Percentiles rank a stretch among this genome's conserved stretches.
These are phyloP conservation scores for Cryphonectria parasitica DNA, from an alignment of 2,329 filamentous ascomycete species.

Conservation along the genomic window DNA sequence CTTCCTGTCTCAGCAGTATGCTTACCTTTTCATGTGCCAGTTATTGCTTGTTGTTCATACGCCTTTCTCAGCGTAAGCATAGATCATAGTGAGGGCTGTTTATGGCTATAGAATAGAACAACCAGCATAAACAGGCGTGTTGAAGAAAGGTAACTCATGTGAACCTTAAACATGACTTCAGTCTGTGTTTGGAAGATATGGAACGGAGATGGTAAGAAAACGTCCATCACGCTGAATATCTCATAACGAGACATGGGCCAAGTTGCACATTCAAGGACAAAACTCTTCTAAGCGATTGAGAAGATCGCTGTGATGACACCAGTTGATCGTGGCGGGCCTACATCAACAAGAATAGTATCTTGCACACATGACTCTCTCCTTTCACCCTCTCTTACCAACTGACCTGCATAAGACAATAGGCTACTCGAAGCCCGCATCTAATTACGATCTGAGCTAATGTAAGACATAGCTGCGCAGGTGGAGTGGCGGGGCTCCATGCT, in stretches of 20 bases:
- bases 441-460: neutral
- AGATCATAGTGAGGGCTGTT: neutral
- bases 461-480: neutral
- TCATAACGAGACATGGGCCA: neutral
- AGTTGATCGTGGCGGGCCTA: neutral
- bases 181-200: neutral
- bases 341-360: neutral
- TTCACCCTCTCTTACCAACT: neutral
- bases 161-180: neutral
- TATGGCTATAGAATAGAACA: neutral
- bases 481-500: neutral
- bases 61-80: neutral
- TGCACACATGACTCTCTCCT: neutral
- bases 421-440: neutral
- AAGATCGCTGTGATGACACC: neutral
- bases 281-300: neutral
- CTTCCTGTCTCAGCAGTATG: neutral
- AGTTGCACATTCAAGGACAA: neutral
- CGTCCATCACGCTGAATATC: neutral
- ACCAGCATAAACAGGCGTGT: neutral
- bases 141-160: neutral
- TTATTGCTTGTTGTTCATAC: neutral
- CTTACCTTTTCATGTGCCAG: no score
- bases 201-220: neutral
- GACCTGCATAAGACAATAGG: neutral